Percentiles rank a stretch among this genome's conserved stretches.
Evolutionary conservation across 345 rosid genomes (phyloP).

Genomic region (Theobroma cacao): DNA sequence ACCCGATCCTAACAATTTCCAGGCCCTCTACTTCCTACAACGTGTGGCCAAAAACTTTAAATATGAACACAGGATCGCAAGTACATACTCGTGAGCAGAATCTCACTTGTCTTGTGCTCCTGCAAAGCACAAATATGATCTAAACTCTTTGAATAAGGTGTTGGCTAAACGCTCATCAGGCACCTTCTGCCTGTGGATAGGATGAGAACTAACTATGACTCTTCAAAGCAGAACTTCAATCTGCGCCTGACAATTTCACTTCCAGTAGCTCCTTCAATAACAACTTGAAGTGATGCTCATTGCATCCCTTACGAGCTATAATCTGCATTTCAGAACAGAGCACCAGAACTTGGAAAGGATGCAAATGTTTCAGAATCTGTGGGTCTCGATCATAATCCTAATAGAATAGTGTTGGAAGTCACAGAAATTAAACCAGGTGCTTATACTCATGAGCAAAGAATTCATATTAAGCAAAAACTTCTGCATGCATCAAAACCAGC

Average conservation of each 20-base stretch:
- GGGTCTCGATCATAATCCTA: conserved; percentile 86
- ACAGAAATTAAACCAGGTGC: background rate
- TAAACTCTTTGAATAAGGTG: background rate
- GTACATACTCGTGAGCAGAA: no score
- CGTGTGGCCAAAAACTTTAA: background rate
- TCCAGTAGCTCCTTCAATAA: conserved; percentile 29
- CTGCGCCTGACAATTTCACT: background rate
- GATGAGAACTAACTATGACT: background rate
- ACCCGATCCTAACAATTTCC: background rate
- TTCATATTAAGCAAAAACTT: background rate
- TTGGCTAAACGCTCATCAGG: background rate
- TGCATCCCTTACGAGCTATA: conserved; percentile 29
- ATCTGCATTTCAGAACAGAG: conserved; percentile 68
- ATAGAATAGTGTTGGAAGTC: background rate
- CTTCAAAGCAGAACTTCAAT: background rate
- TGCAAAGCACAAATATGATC: background rate
- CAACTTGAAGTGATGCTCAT: conserved; percentile 39
- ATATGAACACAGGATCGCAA: background rate
- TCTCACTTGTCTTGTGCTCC: no score
- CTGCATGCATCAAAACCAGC: background rate
- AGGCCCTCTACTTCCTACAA: background rate
- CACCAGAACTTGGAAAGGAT: conserved; percentile 46
- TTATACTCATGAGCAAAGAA: background rate
- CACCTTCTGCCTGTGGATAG: background rate
- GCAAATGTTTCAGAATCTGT: conserved; percentile 48